Percentiles rank a stretch among this genome's conserved stretches.
These are phyloP conservation scores for Dinochytrium kinnereticum DNA, from an alignment of 371 early-diverging fungal species.

Conservation along the genomic window DNA sequence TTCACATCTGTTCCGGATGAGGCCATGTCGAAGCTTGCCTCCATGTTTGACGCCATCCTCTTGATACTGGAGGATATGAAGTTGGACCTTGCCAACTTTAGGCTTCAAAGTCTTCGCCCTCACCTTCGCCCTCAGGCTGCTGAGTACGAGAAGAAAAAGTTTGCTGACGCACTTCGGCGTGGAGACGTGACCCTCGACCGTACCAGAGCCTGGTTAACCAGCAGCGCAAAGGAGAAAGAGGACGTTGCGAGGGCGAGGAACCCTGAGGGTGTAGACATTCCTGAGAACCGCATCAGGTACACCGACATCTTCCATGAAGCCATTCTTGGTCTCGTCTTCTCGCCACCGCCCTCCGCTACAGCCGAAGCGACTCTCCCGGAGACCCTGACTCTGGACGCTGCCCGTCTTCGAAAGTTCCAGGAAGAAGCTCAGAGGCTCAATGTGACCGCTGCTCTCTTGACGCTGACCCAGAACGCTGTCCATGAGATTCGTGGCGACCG, in stretches of 20 bases:
- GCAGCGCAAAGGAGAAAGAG: conserved; percentile 44
- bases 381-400: conserved; percentile 69
- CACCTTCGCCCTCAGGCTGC: conserved; percentile 67
- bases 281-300: conserved; percentile 52
- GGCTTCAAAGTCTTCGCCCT: conserved; percentile 67
- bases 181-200: conserved; percentile 54
- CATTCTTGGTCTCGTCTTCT: conserved; percentile 59
- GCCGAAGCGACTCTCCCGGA: conserved; percentile 59
- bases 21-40: conserved; percentile 36
- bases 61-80: conserved; percentile 71
- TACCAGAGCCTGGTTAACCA: conserved; percentile 64
- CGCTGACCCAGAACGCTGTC: conserved; percentile 70
- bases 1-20: background rate
- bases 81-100: conserved; percentile 75
- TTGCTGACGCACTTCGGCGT: conserved; percentile 51
- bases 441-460: conserved; percentile 69
- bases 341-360: background rate
- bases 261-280: conserved; percentile 62
- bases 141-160: conserved; percentile 71
- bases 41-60: conserved; percentile 57
- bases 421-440: conserved; percentile 71
- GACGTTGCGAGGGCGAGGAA: conserved; percentile 61
- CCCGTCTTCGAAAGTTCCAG: conserved; percentile 64
- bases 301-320: conserved; percentile 70
- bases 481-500: conserved; percentile 46